Conservation (phyloP, 805 yeast genomes). For the Candida palmyrensis region DNA sequence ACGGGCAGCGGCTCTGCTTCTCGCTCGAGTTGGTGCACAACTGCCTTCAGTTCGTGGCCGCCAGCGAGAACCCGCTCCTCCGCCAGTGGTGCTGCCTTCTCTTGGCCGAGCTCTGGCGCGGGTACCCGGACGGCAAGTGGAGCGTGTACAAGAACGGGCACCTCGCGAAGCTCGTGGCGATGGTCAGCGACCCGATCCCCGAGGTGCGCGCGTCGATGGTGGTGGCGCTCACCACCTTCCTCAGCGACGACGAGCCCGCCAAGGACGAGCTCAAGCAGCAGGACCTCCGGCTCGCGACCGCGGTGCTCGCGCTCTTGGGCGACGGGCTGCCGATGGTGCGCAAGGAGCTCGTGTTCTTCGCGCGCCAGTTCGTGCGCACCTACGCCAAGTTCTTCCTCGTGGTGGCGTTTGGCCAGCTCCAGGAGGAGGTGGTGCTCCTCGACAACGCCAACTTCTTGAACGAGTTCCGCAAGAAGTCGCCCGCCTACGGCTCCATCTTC, state of each 20-base stretch:
- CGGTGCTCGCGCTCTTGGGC: constrained; percentile 60
- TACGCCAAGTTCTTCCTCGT: constrained; percentile 75
- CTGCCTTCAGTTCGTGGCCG: constrained; percentile 58
- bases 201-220: constrained; percentile 88
- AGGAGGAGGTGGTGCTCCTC: constrained; percentile 66
- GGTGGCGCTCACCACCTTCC: constrained; percentile 63
- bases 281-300: constrained; percentile 66
- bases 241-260: constrained; percentile 41
- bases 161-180: constrained; percentile 47
- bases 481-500: constrained; percentile 84
- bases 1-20: constrained; percentile 77
- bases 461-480: constrained; percentile 59
- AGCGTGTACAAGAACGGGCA: constrained; percentile 62
- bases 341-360: constrained; percentile 73
- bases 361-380: constrained; percentile 67
- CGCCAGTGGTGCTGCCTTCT: constrained; percentile 91
- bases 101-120: constrained; percentile 70
- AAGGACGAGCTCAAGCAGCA: constrained; percentile 53
- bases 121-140: constrained; percentile 70
- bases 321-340: constrained; percentile 91
- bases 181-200: constrained; percentile 85
- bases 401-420: constrained; percentile 79
- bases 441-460: constrained; percentile 59
- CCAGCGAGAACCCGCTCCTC: constrained; percentile 76
- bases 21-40: constrained; percentile 68